phyloP scores from a whole-genome alignment of 805 yeast genomes.

The Millerozyma miso region DNA sequence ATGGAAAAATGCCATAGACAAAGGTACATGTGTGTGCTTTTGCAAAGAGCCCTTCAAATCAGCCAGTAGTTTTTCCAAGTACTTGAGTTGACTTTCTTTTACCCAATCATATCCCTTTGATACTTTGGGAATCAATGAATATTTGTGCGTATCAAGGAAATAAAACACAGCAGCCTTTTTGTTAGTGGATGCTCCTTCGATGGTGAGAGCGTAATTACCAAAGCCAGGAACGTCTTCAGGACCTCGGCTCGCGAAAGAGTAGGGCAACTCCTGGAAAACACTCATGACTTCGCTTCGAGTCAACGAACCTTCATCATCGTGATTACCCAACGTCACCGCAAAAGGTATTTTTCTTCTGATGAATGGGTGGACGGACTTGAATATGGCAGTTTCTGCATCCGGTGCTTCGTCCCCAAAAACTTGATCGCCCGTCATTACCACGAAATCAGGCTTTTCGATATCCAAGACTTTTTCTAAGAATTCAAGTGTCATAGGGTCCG shows the following conservation, averaged over 20 bases:
- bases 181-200: slow-evolving; percentile 37
- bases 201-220: slow-evolving; percentile 70
- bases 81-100: slow-evolving; percentile 62
- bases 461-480: slow-evolving; percentile 66
- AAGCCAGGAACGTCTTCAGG: slow-evolving; percentile 70
- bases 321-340: slow-evolving; percentile 87
- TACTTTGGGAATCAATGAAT: slow-evolving; percentile 61
- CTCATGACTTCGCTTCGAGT: slow-evolving; percentile 57
- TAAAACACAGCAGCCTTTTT: slow-evolving; percentile 55
- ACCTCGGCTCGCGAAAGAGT: slow-evolving; percentile 57
- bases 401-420: slow-evolving; percentile 75
- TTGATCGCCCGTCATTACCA: slow-evolving; percentile 89
- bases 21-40: slow-evolving; percentile 38
- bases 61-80: slow-evolving; percentile 36
- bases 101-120: slow-evolving; percentile 85
- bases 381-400: slow-evolving; percentile 78
- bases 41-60: slow-evolving; percentile 23
- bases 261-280: slow-evolving; percentile 58
- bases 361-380: slow-evolving; percentile 71
- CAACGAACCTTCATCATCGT: slow-evolving; percentile 83
- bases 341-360: slow-evolving; percentile 69
- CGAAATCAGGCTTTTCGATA: slow-evolving; percentile 76
- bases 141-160: slow-evolving; percentile 81
- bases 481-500: slow-evolving; percentile 66
- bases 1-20: slow-evolving; percentile 90